Evolutionary conservation across 2,329 filamentous ascomycete genomes (phyloP).

Genomic region (Alternaria rosae): DNA sequence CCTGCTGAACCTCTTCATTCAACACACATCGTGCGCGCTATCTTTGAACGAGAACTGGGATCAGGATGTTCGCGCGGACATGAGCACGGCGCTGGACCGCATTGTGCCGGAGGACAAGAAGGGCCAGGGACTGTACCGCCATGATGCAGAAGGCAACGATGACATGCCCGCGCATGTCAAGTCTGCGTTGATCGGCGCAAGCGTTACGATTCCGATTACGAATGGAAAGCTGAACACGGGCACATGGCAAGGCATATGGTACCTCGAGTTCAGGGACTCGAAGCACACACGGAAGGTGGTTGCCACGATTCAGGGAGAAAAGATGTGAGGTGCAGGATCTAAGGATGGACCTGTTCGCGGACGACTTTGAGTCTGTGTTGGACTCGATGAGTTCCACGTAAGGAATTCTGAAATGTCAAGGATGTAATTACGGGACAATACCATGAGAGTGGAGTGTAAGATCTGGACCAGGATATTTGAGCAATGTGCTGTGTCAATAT

Average conservation of each 20-base stretch:
- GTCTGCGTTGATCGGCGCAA: slow-evolving; percentile 85
- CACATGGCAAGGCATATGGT: slow-evolving; percentile 92
- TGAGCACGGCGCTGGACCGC: slow-evolving; percentile 91
- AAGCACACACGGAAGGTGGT: slow-evolving; percentile 84
- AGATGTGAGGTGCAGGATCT: slow-evolving; percentile 48
- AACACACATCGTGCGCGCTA: slow-evolving; percentile 92
- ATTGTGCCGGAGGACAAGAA: slow-evolving; percentile 81
- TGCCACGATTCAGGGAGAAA: slow-evolving; percentile 93
- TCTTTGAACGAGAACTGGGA: slow-evolving; percentile 94
- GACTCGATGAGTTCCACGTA: not conserved
- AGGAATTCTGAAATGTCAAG: not conserved
- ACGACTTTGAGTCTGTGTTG: not conserved
- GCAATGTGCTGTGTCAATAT: not conserved
- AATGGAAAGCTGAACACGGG: slow-evolving; percentile 77
- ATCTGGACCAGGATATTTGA: not conserved
- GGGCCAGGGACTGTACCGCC: slow-evolving; percentile 71
- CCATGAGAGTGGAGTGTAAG: not conserved
- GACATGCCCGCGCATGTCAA: slow-evolving; percentile 99
- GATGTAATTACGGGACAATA: not conserved
- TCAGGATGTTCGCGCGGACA: slow-evolving; percentile 84
- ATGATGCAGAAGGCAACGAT: slow-evolving; percentile 85
- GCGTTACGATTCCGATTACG: slow-evolving; percentile 87
- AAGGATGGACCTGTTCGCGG: not conserved
- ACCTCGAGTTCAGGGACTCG: slow-evolving; percentile 82
- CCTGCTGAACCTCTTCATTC: slow-evolving; percentile 82